Percentiles rank a stretch among this genome's conserved stretches.
Evolutionary conservation across 192 early-diverging fungal species (phyloP).

Genomic region (Backusella tarrabulga): DNA sequence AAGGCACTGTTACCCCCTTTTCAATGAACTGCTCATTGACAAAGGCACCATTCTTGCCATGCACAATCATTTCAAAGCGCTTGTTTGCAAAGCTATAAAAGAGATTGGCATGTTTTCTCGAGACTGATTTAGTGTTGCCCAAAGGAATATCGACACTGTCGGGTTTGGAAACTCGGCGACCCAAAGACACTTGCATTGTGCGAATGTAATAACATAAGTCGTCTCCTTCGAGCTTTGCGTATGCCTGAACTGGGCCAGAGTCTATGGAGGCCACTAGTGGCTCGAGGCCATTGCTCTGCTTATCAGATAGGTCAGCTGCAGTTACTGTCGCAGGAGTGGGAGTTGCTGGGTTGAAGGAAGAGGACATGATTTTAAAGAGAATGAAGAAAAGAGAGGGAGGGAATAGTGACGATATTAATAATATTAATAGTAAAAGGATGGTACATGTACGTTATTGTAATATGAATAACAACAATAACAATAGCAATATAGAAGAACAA

Average conservation of each 20-base stretch:
- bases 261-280: slow-evolving; percentile 24
- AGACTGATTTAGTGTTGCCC: slow-evolving; percentile 82
- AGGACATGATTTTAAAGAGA: not conserved
- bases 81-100: slow-evolving; percentile 81
- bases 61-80: slow-evolving; percentile 82
- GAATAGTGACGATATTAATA: not conserved
- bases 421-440: not conserved
- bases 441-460: not conserved
- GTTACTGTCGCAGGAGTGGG: not conserved
- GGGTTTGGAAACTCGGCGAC: slow-evolving; percentile 60
- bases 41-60: slow-evolving; percentile 88
- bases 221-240: slow-evolving; percentile 86
- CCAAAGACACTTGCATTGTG: slow-evolving; percentile 75
- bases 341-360: not conserved
- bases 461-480: not conserved
- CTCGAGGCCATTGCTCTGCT: not conserved
- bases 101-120: slow-evolving; percentile 81
- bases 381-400: not conserved
- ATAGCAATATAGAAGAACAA: not conserved
- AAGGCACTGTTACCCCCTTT: slow-evolving; percentile 58
- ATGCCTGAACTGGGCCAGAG: slow-evolving; percentile 72
- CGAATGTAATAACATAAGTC: slow-evolving; percentile 85
- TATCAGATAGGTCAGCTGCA: not conserved
- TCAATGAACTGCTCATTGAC: slow-evolving; percentile 82
- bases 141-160: slow-evolving; percentile 86